Base-by-base conservation (phyloP, 2,329 filamentous ascomycete genomes). In the Fusarium decemcellulare region DNA sequence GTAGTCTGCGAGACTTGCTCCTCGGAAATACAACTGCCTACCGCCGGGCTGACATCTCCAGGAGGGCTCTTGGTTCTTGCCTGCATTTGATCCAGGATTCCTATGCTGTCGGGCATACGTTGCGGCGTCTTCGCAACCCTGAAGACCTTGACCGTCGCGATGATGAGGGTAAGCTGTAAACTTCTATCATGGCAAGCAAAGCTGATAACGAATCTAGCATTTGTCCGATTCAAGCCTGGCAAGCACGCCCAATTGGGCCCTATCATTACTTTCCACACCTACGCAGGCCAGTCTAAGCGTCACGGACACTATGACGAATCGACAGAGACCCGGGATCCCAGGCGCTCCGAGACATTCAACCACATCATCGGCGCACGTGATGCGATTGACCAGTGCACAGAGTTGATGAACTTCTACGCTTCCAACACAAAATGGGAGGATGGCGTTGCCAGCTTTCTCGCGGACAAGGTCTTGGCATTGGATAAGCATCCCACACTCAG, bases 41-140 rank as follows among this genome's bases (percentile, higher is more conserved):
- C 40, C 42, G 29, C 8, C 30, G 55, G 12, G 32, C 55, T 34
- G 30, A 67, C 4, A 59, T 71, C 1, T 47, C 34, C 4, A 57
- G 54, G 11, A 50, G 67, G 4, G 67, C 68, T 3, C 58, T 71
- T 10, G 68, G 68, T 1, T 50, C 59, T 8, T 71, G 67, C n/a
- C 40, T 68, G 0, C 68, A 71, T 2, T 47, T 71, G 46, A 71
- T 71, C 5, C 67, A 65, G 11, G 68, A 70, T 23, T 71, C 68
- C 0, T 71, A 71, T 27, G 67, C 67, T 9, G 10, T 71, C 1
- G 68, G 68, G 1, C 68, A 71, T n/a, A 58, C 51, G 4, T 53
- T 61, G 8, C 29, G 67, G 5, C 46, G 59, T 4, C 64, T 71
- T 5, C 43, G 32, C 6, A 71, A 71, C 11, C 63, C 64, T 0